Conservation (phyloP, 441 rosid species). For the Euphorbia schlechtendalii region DNA sequence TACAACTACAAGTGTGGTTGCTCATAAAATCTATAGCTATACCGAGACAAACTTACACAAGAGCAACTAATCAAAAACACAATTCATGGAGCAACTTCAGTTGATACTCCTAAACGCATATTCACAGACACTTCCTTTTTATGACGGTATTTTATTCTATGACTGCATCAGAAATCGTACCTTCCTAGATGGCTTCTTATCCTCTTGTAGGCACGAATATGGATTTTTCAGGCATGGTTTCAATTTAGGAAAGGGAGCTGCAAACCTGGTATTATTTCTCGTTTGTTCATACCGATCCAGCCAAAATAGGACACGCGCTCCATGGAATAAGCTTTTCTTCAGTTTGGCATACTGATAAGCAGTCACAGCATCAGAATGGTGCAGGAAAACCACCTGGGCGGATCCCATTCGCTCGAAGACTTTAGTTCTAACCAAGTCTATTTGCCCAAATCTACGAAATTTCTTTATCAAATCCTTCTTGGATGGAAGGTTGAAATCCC, state of each 20-base stretch:
- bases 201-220: not conserved
- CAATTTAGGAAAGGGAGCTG: constrained; percentile 5
- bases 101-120: not conserved
- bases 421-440: constrained; percentile 21
- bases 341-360: constrained; percentile 30
- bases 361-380: constrained; percentile 23
- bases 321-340: constrained; percentile 23
- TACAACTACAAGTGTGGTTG: not conserved
- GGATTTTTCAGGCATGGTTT: constrained; percentile 26
- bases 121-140: not conserved
- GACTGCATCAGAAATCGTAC: constrained; percentile 23
- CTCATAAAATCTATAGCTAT: not conserved
- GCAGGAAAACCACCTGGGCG: constrained; percentile 26
- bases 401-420: constrained; percentile 17
- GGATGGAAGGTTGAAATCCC: constrained; percentile 25
- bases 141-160: not conserved
- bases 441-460: constrained; percentile 22
- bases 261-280: constrained; percentile 10
- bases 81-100: not conserved
- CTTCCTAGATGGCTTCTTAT: constrained; percentile 11
- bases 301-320: constrained; percentile 23
- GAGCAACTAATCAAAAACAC: not conserved
- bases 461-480: constrained; percentile 23
- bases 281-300: constrained; percentile 14
- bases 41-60: not conserved